Conservation (phyloP, 441 rosid species). For the Flueggea neowawraea region DNA sequence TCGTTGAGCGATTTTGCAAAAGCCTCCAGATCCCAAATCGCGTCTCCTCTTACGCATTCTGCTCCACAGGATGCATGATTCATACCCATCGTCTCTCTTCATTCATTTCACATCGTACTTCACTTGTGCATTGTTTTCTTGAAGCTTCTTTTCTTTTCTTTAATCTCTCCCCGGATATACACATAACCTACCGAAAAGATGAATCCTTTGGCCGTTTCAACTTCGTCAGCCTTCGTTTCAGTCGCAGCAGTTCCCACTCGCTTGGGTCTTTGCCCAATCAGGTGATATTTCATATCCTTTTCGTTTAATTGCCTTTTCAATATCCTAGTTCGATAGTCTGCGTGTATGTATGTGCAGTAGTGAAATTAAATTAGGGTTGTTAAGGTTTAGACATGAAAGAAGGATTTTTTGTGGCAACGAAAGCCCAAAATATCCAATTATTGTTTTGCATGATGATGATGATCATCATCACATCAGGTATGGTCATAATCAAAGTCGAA, state of each 20-base stretch:
- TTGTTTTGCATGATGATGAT: constrained; percentile 46
- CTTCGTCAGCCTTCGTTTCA: no score
- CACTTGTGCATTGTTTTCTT: constrained; percentile 18
- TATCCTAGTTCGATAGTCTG: background rate
- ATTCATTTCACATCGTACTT: background rate
- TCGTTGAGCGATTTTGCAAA: constrained; percentile 35
- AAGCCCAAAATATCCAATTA: constrained; percentile 42
- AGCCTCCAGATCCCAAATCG: background rate
- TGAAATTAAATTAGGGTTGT: background rate
- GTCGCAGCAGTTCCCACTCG: no score
- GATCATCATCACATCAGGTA: constrained; percentile 61
- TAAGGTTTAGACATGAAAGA: constrained; percentile 29
- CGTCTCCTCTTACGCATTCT: constrained; percentile 4
- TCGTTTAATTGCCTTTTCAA: constrained; percentile 4
- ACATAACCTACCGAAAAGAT: constrained; percentile 3
- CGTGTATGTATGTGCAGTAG: no score
- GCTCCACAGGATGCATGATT: background rate
- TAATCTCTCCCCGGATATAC: background rate
- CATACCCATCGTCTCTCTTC: background rate
- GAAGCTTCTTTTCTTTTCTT: constrained; percentile 13
- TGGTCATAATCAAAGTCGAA: constrained; percentile 49
- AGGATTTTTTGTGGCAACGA: constrained; percentile 32
- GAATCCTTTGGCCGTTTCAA: background rate
- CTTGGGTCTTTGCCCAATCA: no score
- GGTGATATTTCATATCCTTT: no score